phyloP scores from a whole-genome alignment of 148 eudicot species.

The Polygonum maritimum region DNA sequence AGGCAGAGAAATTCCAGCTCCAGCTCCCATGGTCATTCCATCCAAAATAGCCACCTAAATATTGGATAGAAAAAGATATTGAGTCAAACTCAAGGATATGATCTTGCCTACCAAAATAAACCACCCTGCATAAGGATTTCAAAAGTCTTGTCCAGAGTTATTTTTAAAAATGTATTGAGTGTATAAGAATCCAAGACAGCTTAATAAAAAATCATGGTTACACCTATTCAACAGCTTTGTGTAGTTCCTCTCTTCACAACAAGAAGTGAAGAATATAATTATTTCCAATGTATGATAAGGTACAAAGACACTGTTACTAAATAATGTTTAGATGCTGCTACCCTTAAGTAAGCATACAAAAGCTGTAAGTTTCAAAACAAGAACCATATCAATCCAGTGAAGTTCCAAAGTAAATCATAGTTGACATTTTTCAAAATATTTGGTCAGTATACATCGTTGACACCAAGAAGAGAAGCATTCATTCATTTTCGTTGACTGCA shows the following conservation, averaged over 20 bases:
- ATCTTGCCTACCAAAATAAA: not conserved
- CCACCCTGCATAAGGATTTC: not conserved
- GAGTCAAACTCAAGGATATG: not conserved
- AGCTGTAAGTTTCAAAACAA: no score
- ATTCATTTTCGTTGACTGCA: not conserved
- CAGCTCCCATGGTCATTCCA: slow-evolving; percentile 84
- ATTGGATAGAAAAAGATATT: not conserved
- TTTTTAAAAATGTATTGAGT: not conserved
- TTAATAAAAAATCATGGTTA: not conserved
- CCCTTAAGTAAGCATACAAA: no score
- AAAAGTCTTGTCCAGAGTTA: no score
- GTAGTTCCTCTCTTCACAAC: not conserved
- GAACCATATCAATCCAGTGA: not conserved
- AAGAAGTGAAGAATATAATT: not conserved
- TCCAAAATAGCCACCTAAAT: slow-evolving; percentile 81
- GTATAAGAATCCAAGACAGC: not conserved
- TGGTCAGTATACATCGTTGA: not conserved
- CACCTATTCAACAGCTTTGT: not conserved
- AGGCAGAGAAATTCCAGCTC: slow-evolving; percentile 80
- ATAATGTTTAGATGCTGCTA: no score
- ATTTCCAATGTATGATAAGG: not conserved
- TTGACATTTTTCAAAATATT: not conserved
- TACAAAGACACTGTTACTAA: not conserved
- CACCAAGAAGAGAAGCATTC: not conserved
- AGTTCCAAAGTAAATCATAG: not conserved